Evolutionary conservation across 2,329 filamentous ascomycete species (phyloP), one percentile per base, ranked within the genome.

Genomic region (Fusarium sp.): DNA sequence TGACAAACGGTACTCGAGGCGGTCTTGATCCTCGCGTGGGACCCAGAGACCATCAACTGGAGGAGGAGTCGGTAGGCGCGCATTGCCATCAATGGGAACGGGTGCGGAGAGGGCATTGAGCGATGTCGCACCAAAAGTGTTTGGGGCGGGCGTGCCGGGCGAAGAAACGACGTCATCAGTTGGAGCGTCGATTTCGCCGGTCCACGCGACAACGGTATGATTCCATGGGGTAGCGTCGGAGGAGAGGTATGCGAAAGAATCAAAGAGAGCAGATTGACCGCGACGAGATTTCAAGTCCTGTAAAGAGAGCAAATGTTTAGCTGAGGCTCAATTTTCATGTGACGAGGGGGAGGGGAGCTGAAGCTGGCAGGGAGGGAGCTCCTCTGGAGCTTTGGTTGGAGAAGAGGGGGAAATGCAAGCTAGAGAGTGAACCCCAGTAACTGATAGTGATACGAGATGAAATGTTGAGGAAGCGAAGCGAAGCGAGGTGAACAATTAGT

Each of bases 141-240:
- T 83, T 35, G 78, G 64, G 13, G 76, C 84, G 35, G 88, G 86
- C 0, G 85, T 87, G 61, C 83, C 82, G 24, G 86, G 85, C 5
- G 87, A 84, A 14, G 86, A 85, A 18, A 84, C 73, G 26, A 77
- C 73, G 36, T 82, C 79, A 50, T 88, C 86, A 45, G 80, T 71
- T 6, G 86, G 83, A 8, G 82, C 84, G 65, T 91, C 89, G 67
- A 96, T 92, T 82, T 98, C 96, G 66, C 96, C 96, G 7, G 96
- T 98, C 96, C 96, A 98, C 51, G 94, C 95, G 60, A 98, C 93
- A 11, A 98, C 89, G 2, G 92, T 96, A 84, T 98, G 96, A 78
- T 95, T 94, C 95, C 95, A 98, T 26, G 92, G 91, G 5, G 92
- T 92, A 48, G 93, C 88, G 63, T 92, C 87, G n/a, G 95, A 97